phyloP scores from a whole-genome alignment of 2,329 filamentous ascomycete genomes.

The Phialemonium atrogriseum region DNA sequence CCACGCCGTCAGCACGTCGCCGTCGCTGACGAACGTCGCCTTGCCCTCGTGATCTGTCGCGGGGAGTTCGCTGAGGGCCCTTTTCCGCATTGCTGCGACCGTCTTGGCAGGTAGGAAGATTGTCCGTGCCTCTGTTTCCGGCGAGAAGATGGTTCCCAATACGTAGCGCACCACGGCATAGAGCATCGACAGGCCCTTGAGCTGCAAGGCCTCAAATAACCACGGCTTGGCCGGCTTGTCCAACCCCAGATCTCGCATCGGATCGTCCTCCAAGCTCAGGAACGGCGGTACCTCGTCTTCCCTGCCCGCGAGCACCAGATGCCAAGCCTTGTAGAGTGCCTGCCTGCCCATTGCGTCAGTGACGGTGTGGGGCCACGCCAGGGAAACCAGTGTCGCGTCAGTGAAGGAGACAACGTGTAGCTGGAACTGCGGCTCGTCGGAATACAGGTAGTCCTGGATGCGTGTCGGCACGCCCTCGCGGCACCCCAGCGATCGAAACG shows the following conservation, averaged over 20 bases:
- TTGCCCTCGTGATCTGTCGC: conserved; percentile 6
- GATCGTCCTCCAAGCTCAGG: no score
- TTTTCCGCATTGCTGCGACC: no score
- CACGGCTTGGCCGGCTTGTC: no score
- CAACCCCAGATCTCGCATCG: no score
- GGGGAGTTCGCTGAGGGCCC: conserved; percentile 8
- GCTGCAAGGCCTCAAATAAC: no score
- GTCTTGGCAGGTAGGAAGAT: no score
- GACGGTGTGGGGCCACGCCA: conserved; percentile 36
- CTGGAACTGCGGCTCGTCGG: conserved; percentile 34
- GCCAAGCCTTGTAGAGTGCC: conserved; percentile 36
- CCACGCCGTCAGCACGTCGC: conserved; percentile 34
- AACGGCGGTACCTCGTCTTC: no score
- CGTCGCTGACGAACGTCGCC: conserved; percentile 31
- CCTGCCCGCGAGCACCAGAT: conserved; percentile 29
- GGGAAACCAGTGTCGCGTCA: conserved; percentile 36
- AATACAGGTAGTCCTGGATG: conserved; percentile 27
- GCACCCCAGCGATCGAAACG: conserved; percentile 14
- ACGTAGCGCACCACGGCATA: no score
- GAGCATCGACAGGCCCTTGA: no score
- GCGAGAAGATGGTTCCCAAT: no score
- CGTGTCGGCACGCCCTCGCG: conserved; percentile 15
- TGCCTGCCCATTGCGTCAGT: conserved; percentile 35
- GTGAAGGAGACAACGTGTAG: conserved; percentile 37
- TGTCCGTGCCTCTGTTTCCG: no score